Evolutionary conservation across 2,329 filamentous ascomycete genomes (phyloP), one percentile per base, ranked within the genome.

Genomic region (Ceratocystis lukuohia): DNA sequence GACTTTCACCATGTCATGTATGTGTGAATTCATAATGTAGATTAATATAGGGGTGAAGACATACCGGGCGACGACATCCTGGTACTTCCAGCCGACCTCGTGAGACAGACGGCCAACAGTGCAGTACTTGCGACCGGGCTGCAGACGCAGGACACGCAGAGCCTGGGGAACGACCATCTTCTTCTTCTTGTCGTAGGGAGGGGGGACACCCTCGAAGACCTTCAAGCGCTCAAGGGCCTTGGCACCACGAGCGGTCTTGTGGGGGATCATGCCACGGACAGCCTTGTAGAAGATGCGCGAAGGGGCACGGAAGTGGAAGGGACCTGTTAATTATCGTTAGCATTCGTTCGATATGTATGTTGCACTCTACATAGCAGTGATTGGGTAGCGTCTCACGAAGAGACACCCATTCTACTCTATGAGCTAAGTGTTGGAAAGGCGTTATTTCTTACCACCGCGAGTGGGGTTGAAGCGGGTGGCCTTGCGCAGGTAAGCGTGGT

Each of bases 281-380:
- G 94, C 91, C 89, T 96, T 96, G 89, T 96, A 99, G 88, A 99
- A 96, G 85, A 99, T 96, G 82, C 95, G 89, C 76, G 92, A 96
- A 71, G 94, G 94, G 75, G 93, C 91, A 79, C 94, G 94, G 91
- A 96, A 97, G 84, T 99, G 94, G 91, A 97, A 99, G 80, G 94
- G 94, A 84, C 93, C 88, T 91, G 75, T 69, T 66, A 62, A 71
- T 74, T 74, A 10, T 15, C 10, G 44, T 66, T 63, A 66, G 62
- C 61, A 73, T 78, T 72, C 76, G 74, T 74, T 70, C 66, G 71
- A 68, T 50, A 33, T 20, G 20, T 15, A 66, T 8, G 41, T 30
- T 53, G 20, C 61, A 41, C 17, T 30, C 7, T 37, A n/a, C 25
- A 22, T 20, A 8, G 22, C 30, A 25, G 37, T 64, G 30, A 30